Conservation (phyloP, 371 early-diverging fungal species). For the Mortierella sp. region DNA sequence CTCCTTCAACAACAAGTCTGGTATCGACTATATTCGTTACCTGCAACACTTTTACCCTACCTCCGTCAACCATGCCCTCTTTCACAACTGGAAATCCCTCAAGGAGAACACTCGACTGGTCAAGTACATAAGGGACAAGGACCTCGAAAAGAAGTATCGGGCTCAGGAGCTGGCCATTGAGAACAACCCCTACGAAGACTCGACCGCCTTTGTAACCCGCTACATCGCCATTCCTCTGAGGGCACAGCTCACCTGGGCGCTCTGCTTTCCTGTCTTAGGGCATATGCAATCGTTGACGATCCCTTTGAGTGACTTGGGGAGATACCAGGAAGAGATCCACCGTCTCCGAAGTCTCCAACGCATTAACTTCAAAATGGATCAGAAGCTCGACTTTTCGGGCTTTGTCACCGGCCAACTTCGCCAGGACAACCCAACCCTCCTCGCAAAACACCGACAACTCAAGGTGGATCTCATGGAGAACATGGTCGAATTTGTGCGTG, state of each 20-base stretch:
- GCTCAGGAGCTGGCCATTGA: conserved; percentile 14
- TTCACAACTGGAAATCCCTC: neutral
- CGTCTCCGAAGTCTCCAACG: conserved; percentile 17
- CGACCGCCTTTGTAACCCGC: neutral
- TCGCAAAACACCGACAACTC: neutral
- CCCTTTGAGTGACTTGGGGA: conserved; percentile 28
- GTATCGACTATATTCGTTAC: conserved; percentile 27
- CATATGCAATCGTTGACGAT: conserved; percentile 23
- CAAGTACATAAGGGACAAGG: neutral
- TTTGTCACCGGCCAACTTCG: neutral
- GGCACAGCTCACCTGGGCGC: conserved; percentile 26
- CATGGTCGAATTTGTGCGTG: conserved; percentile 29
- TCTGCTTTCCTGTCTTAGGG: conserved; percentile 22
- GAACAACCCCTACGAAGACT: conserved; percentile 22
- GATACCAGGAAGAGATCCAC: conserved; percentile 13
- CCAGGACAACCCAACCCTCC: neutral
- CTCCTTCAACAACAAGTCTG: neutral
- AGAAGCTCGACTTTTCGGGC: conserved; percentile 3
- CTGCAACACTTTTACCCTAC: conserved; percentile 18
- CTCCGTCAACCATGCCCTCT: neutral
- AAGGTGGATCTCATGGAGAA: conserved; percentile 3
- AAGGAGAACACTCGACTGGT: neutral
- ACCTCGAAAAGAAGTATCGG: neutral
- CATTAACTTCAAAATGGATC: conserved; percentile 28
- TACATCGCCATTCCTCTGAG: conserved; percentile 22